phyloP scores from a whole-genome alignment of 2,329 filamentous ascomycete species.

The Aulographum hederae region DNA sequence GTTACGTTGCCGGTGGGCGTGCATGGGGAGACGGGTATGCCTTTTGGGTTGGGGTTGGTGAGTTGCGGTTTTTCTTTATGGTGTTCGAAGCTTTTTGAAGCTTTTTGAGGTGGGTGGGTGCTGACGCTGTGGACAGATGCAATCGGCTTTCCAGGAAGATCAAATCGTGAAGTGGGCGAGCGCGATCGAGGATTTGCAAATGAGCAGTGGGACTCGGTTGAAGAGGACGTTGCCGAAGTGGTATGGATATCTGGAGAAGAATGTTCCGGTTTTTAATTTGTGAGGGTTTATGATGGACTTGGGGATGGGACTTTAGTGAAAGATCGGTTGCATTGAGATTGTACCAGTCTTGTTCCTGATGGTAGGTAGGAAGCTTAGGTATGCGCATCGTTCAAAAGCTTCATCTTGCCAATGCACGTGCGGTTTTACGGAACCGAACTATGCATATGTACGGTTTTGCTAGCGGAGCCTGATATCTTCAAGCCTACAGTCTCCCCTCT shows the following conservation, averaged over 20 bases:
- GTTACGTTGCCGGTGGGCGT: slow-evolving; percentile 49
- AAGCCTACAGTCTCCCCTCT: background rate
- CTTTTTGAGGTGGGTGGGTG: slow-evolving; percentile 9
- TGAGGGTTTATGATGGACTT: too few species aligned
- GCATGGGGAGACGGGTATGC: slow-evolving; percentile 24
- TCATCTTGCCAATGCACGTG: too few species aligned
- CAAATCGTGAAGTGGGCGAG: slow-evolving; percentile 40
- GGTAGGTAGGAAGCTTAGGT: too few species aligned
- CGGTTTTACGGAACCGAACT: too few species aligned
- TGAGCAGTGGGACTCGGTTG: slow-evolving; percentile 5
- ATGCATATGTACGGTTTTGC: too few species aligned
- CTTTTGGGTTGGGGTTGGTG: slow-evolving; percentile 22
- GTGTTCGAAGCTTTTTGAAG: too few species aligned
- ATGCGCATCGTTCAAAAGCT: too few species aligned
- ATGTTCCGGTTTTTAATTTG: slow-evolving; percentile 15
- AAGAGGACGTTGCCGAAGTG: slow-evolving; percentile 17
- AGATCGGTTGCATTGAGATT: too few species aligned
- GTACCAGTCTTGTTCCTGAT: too few species aligned
- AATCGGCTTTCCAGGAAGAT: slow-evolving; percentile 43
- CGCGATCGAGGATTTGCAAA: slow-evolving; percentile 22
- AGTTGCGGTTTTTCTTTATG: background rate
- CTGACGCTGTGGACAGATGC: slow-evolving; percentile 16
- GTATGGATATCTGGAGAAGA: slow-evolving; percentile 19
- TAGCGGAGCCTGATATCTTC: background rate
- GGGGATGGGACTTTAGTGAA: too few species aligned